Conservation (phyloP, 2,329 filamentous ascomycete genomes). For the Microdochium bolleyi region DNA sequence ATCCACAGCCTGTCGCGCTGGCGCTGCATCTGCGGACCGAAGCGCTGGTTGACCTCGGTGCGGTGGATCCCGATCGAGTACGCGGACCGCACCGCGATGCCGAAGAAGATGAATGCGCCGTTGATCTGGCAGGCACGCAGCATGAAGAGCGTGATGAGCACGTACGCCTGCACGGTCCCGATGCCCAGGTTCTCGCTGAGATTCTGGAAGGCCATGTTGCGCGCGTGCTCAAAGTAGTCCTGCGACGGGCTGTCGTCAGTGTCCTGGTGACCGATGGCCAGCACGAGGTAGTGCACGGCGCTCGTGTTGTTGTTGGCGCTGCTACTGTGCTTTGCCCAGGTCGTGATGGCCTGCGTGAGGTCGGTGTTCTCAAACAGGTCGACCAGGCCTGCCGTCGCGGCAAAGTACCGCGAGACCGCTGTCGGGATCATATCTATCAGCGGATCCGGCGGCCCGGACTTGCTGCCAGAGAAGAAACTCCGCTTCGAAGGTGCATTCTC, state of each 20-base stretch:
- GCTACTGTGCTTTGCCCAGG: slow-evolving; percentile 29
- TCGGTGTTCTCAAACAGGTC: slow-evolving; percentile 36
- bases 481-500: slow-evolving; percentile 33
- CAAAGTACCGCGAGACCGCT: slow-evolving; percentile 1
- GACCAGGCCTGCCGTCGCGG: slow-evolving; percentile 33
- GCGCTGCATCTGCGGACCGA: slow-evolving; percentile 17
- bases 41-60: slow-evolving; percentile 44
- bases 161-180: slow-evolving; percentile 40
- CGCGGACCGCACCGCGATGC: slow-evolving; percentile 39
- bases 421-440: not conserved
- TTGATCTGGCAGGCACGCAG: slow-evolving; percentile 47
- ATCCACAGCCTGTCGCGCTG: slow-evolving; percentile 42
- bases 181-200: slow-evolving; percentile 39
- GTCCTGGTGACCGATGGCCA: slow-evolving; percentile 39
- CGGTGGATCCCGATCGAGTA: slow-evolving; percentile 46
- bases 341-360: slow-evolving; percentile 28
- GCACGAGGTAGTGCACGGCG: slow-evolving; percentile 38
- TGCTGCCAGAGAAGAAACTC: not conserved
- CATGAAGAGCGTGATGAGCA: slow-evolving; percentile 45
- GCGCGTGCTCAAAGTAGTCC: slow-evolving; percentile 41
- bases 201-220: slow-evolving; percentile 32
- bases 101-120: slow-evolving; percentile 45
- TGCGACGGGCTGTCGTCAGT: slow-evolving; percentile 31
- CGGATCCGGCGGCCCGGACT: not conserved
- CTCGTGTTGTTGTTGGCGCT: slow-evolving; percentile 27